A percentile compares a stretch with the other conserved stretches of the same genome.
phyloP scores from a whole-genome alignment of 805 yeast species.

The Pichia californica region DNA sequence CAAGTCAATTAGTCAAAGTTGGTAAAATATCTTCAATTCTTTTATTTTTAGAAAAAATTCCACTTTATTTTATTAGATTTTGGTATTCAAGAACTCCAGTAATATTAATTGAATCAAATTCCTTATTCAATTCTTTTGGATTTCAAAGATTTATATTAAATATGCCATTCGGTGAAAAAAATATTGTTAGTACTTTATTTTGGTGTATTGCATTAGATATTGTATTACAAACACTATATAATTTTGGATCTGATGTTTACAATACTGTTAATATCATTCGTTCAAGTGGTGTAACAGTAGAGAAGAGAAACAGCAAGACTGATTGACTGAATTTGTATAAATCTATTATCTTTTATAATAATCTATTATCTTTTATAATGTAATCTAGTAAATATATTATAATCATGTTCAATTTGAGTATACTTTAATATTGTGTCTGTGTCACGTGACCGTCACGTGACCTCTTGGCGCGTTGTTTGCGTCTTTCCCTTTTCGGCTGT shows the following conservation, averaged over 20 bases:
- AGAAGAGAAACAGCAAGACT: too few species aligned
- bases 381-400: too few species aligned
- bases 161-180: conserved; percentile 7
- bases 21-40: conserved; percentile 20
- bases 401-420: too few species aligned
- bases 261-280: not conserved
- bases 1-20: conserved; percentile 24
- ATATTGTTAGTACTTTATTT: conserved; percentile 2
- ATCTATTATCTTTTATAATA: too few species aligned
- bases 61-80: conserved; percentile 18
- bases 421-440: too few species aligned
- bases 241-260: not conserved
- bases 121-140: not conserved
- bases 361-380: too few species aligned
- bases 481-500: too few species aligned
- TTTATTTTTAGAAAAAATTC: conserved; percentile 43
- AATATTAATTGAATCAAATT: not conserved
- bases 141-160: conserved; percentile 1
- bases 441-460: too few species aligned
- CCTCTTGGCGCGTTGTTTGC: too few species aligned
- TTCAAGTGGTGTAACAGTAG: too few species aligned
- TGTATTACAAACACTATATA: not conserved
- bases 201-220: conserved; percentile 6
- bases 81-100: conserved; percentile 8
- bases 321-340: too few species aligned